phyloP scores from a whole-genome alignment of 2,329 filamentous ascomycete genomes.

The Alternaria longipes region DNA sequence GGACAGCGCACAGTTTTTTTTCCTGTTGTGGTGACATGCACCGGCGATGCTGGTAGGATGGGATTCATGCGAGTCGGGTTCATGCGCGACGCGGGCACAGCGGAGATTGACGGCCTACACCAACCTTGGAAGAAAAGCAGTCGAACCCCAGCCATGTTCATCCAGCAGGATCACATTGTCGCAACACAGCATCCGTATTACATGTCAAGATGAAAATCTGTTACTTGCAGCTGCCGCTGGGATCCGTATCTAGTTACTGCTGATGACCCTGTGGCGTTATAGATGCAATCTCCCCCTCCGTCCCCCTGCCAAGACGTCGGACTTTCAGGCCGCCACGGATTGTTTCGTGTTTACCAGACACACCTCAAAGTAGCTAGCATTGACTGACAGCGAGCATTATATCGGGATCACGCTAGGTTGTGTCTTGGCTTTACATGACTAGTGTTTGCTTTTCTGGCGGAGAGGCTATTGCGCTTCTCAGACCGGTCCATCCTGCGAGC shows the following conservation, averaged over 20 bases:
- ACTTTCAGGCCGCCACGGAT: constrained; percentile 1
- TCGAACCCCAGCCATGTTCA: neutral
- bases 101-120: neutral
- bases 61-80: constrained; percentile 8
- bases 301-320: constrained; percentile 21
- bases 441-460: constrained; percentile 7
- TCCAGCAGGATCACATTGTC: neutral
- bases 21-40: constrained; percentile 4
- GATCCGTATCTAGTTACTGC: neutral
- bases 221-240: neutral
- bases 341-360: constrained; percentile 13
- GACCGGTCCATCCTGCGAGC: neutral
- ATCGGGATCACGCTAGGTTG: constrained; percentile 7
- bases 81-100: neutral
- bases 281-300: constrained; percentile 9
- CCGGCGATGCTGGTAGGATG: constrained; percentile 5
- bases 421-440: constrained; percentile 1
- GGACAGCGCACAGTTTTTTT: constrained; percentile 11
- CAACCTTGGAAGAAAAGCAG: neutral
- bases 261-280: neutral
- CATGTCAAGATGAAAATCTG: neutral
- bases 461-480: neutral
- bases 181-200: neutral
- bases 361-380: constrained; percentile 4
- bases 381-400: neutral